Evolutionary conservation across 1,139 yeast species (phyloP).

Genomic region (Scheffersomyces segobiensis): DNA sequence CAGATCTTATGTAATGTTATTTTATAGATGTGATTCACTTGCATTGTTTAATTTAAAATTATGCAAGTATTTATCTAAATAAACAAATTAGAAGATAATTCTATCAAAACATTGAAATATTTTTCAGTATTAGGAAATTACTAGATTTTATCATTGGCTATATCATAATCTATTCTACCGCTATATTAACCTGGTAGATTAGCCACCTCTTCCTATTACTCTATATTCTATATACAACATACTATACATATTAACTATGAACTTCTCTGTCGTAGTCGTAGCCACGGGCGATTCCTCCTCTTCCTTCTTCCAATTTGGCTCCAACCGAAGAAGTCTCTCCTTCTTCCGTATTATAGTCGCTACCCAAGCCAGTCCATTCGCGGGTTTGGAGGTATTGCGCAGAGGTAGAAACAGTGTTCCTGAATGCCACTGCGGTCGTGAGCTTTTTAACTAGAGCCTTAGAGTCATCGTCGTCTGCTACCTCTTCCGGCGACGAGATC

Average conservation of each 20-base stretch:
- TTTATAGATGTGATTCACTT: not conserved
- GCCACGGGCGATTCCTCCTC: constrained; percentile 87
- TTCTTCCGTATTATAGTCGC: constrained; percentile 58
- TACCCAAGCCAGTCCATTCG: constrained; percentile 89
- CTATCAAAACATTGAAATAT: too few species aligned
- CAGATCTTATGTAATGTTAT: not conserved
- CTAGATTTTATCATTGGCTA: too few species aligned
- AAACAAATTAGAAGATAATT: too few species aligned
- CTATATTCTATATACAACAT: not conserved
- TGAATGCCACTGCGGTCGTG: constrained; percentile 62
- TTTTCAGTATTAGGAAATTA: too few species aligned
- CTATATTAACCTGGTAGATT: too few species aligned
- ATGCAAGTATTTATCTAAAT: too few species aligned
- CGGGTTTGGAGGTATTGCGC: constrained; percentile 73
- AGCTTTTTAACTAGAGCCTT: constrained; percentile 54
- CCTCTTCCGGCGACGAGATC: constrained; percentile 39
- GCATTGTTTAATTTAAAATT: not conserved
- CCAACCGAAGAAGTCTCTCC: constrained; percentile 54
- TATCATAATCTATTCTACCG: too few species aligned
- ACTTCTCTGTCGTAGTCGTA: constrained; percentile 44
- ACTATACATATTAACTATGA: not conserved
- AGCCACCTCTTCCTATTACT: not conserved
- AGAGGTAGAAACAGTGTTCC: constrained; percentile 85
- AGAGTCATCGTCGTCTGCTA: constrained; percentile 17
- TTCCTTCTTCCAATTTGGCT: constrained; percentile 78